Conservation (phyloP, 805 yeast species). For the Zygosaccharomyces lentus region DNA sequence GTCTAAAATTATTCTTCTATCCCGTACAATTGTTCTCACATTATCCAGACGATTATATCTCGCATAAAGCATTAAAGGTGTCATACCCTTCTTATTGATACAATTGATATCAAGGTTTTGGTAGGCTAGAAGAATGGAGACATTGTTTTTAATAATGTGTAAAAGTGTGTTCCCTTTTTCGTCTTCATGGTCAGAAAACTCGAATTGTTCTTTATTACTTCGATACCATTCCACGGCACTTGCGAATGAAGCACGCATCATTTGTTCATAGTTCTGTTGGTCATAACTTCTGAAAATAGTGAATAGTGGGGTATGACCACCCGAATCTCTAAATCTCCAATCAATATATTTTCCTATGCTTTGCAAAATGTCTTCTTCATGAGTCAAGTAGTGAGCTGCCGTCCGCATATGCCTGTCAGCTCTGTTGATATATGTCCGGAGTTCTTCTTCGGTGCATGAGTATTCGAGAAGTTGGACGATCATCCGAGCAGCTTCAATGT, state of each 20-base stretch:
- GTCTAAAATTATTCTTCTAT: constrained; percentile 45
- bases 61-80: constrained; percentile 69
- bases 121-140: constrained; percentile 39
- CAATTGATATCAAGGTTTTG: constrained; percentile 52
- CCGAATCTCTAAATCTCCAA: constrained; percentile 64
- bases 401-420: constrained; percentile 53
- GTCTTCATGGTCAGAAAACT: constrained; percentile 65
- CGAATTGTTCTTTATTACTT: constrained; percentile 32
- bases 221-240: constrained; percentile 44
- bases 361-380: constrained; percentile 48
- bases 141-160: constrained; percentile 58
- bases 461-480: constrained; percentile 43
- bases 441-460: constrained; percentile 45
- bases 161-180: constrained; percentile 67
- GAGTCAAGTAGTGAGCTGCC: constrained; percentile 70
- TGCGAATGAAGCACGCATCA: constrained; percentile 45
- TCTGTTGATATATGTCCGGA: constrained; percentile 44
- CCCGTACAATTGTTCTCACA: constrained; percentile 46
- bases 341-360: constrained; percentile 55
- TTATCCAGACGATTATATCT: constrained; percentile 65
- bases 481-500: constrained; percentile 42
- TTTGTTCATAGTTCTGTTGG: constrained; percentile 52
- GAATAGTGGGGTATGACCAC: constrained; percentile 74
- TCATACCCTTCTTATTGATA: constrained; percentile 51
- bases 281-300: constrained; percentile 77